A percentile compares a stretch with the other conserved stretches of the same genome.
phyloP scores from a whole-genome alignment of 1,284 basidiomycete genomes.

The Xerocomus amazonicus region DNA sequence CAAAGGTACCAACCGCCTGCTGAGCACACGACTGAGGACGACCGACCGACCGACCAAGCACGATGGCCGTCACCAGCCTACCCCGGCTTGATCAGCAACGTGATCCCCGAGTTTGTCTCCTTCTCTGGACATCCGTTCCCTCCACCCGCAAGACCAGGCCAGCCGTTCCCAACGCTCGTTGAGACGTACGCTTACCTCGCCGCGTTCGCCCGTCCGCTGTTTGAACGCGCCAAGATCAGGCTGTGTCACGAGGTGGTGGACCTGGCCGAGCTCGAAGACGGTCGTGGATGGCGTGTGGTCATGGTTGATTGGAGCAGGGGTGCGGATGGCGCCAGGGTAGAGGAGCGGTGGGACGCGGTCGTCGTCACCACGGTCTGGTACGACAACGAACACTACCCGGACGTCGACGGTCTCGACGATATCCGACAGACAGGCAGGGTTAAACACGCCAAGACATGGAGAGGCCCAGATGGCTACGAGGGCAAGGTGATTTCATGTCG shows the following conservation, averaged over 20 bases:
- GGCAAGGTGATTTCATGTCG: conserved; percentile 36
- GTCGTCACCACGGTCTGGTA: conserved; percentile 44
- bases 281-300: conserved; percentile 39
- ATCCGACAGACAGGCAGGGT: conserved; percentile 29
- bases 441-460: conserved; percentile 40
- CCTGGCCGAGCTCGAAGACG: conserved; percentile 35
- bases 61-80: conserved; percentile 46
- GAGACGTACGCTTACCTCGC: conserved; percentile 43
- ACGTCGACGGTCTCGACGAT: conserved; percentile 37
- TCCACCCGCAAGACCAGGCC: conserved; percentile 27
- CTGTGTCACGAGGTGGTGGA: conserved; percentile 38
- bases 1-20: conserved; percentile 16
- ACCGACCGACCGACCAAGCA: conserved; percentile 14
- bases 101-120: conserved; percentile 44
- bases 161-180: conserved; percentile 43
- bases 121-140: conserved; percentile 40
- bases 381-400: conserved; percentile 42
- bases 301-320: conserved; percentile 37
- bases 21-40: neutral
- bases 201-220: conserved; percentile 35
- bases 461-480: conserved; percentile 36
- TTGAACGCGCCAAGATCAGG: conserved; percentile 34
- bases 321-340: conserved; percentile 10
- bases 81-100: conserved; percentile 45
- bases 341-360: conserved; percentile 45